Conservation (phyloP, 169 alveolate species). For the Plasmodium billcollinsi region DNA sequence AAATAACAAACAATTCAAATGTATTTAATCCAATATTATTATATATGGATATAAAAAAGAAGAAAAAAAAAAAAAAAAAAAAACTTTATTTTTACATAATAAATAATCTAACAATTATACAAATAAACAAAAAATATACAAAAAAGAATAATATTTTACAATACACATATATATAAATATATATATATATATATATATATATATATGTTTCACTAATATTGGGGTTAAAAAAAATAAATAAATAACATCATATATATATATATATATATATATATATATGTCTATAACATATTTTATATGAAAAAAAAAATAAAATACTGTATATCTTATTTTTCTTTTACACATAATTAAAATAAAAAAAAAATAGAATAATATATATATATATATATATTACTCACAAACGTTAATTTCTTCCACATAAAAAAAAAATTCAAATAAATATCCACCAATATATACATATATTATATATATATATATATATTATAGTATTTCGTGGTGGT, state of each 20-base stretch:
- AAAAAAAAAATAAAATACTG: not conserved
- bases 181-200: not conserved
- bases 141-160: slow-evolving; percentile 25
- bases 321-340: not conserved
- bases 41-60: not conserved
- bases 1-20: slow-evolving; percentile 51
- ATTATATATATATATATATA: no score
- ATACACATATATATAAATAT: not conserved
- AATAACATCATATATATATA: not conserved
- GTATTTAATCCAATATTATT: slow-evolving; percentile 1
- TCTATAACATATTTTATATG: not conserved
- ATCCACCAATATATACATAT: no score
- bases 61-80: no score
- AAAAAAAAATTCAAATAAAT: not conserved
- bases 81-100: slow-evolving; percentile 13
- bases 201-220: not conserved
- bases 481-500: no score
- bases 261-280: not conserved
- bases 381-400: not conserved
- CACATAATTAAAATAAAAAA: slow-evolving; percentile 1
- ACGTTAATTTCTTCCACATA: not conserved
- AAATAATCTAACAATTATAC: slow-evolving; percentile 51
- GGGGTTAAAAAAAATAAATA: not conserved
- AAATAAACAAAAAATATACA: slow-evolving; percentile 66
- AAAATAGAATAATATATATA: not conserved